Base-by-base conservation (phyloP, 176 grass and related monocot genomes). In the Triticum dicoccoides region DNA sequence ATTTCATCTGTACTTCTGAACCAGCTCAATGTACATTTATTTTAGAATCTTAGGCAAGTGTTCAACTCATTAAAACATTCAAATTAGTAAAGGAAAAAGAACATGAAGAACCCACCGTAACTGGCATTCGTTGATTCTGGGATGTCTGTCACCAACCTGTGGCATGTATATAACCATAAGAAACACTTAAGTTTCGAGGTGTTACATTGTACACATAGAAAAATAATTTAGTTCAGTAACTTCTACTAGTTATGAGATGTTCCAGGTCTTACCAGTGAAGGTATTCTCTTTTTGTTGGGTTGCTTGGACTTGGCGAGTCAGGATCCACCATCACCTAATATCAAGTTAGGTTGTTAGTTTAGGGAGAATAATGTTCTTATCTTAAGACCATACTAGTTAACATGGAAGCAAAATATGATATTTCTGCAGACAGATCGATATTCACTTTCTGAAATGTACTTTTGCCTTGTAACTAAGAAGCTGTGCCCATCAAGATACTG, bases 81-180 rank as follows among this genome's bases (percentile, higher is more conserved):
- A 89, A 86, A 84, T 41, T 59, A 35, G 73, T 72, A 87, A 91
- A 81, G 25, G 32, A 41, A 78, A 84, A 51, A 80, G 38, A 80
- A 78, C 11, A 14, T 27, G 54, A 73, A 84, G 76, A 88, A 93
- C 94, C 30, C 44, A 97, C 92, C 92, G 42, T 90, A 88, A 77
- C 83, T 92, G 69, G 90, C 86, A 88, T 94, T 88, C 69, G 82
- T 52, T 86, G 91, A 84, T 88, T 95, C 96, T 64, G 96, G 96
- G 68, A 98, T 95, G 87, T 98, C 93, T 54, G 93, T 98, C 71
- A 98, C 96, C 90, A 98, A 89, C 96, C 96, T 98, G 92, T 74
- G 76, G 86, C 30, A 90, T 83, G 37, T 17, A 88, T 74, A 87
- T 47, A 84, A 82, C 27, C 44, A 87, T 75, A 82, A 87, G 24